Evolutionary conservation across 1,284 basidiomycete species (phyloP).

Genomic region (Puccinia novopanici): DNA sequence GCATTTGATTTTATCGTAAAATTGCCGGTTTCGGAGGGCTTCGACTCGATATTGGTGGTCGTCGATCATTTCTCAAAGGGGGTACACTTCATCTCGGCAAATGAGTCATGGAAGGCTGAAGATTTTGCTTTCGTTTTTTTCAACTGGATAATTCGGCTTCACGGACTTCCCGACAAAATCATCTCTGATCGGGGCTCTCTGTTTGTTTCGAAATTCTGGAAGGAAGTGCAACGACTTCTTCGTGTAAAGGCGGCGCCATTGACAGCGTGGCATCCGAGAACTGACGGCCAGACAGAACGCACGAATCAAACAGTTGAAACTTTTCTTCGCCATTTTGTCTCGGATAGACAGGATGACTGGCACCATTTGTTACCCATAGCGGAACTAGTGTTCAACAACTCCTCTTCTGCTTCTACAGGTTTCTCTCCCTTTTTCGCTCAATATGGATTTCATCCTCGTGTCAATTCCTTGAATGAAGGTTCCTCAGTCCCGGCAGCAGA

Average conservation of each 20-base stretch:
- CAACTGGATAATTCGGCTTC: no score
- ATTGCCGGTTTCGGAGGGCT: no score
- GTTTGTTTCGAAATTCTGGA: constrained; percentile 13
- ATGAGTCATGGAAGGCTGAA: background rate
- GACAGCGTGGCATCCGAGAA: background rate
- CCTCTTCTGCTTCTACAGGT: background rate
- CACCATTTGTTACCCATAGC: background rate
- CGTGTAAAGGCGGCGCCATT: background rate
- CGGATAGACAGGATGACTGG: background rate
- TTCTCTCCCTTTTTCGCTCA: background rate
- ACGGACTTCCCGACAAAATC: background rate
- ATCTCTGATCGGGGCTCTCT: background rate
- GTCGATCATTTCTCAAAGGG: no score
- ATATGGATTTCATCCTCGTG: no score
- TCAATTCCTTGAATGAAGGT: no score
- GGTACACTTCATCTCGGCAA: background rate
- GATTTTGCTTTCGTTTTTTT: no score
- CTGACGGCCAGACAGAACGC: background rate
- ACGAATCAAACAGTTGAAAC: background rate
- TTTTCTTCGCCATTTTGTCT: constrained; percentile 6
- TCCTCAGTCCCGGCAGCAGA: no score
- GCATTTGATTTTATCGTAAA: no score
- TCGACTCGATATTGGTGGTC: no score
- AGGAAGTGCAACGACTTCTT: background rate
- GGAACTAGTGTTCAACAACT: background rate